phyloP scores from a whole-genome alignment of 139 green algal species.

The Haematococcus sp. region DNA sequence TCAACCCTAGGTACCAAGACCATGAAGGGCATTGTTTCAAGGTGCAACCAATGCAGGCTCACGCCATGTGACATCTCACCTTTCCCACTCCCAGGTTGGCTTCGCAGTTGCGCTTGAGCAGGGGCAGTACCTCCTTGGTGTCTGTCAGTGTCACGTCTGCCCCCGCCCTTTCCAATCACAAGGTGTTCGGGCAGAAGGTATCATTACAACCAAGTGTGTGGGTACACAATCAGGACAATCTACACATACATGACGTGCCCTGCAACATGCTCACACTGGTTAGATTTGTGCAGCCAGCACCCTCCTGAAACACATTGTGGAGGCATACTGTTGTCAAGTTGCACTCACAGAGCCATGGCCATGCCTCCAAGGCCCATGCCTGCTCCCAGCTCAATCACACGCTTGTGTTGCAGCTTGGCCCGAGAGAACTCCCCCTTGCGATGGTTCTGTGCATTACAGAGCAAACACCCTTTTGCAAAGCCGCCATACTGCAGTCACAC shows the following conservation, averaged over 20 bases:
- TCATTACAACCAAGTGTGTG: not conserved
- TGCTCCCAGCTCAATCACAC: slow-evolving; percentile 79
- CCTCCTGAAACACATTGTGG: no score
- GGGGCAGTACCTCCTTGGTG: slow-evolving; percentile 59
- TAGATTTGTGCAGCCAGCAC: no score
- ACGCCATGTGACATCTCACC: not conserved
- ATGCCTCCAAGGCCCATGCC: slow-evolving; percentile 73
- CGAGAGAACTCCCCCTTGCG: slow-evolving; percentile 70
- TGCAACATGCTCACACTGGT: not conserved
- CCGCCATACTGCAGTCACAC: not conserved
- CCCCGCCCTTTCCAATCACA: slow-evolving; percentile 45
- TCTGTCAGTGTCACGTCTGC: slow-evolving; percentile 71
- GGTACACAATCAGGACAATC: not conserved
- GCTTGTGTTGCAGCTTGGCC: slow-evolving; percentile 62
- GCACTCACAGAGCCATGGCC: slow-evolving; percentile 41
- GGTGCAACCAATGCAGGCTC: no score
- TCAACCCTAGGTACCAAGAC: no score
- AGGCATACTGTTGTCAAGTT: no score
- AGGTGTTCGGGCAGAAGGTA: not conserved
- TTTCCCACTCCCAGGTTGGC: slow-evolving; percentile 71
- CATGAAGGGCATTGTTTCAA: no score
- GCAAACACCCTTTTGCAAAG: no score
- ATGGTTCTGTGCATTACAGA: slow-evolving; percentile 55
- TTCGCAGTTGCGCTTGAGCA: slow-evolving; percentile 75
- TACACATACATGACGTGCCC: not conserved